Base-by-base conservation (phyloP, 2,329 filamentous ascomycete genomes). In the Cadophora sp. region DNA sequence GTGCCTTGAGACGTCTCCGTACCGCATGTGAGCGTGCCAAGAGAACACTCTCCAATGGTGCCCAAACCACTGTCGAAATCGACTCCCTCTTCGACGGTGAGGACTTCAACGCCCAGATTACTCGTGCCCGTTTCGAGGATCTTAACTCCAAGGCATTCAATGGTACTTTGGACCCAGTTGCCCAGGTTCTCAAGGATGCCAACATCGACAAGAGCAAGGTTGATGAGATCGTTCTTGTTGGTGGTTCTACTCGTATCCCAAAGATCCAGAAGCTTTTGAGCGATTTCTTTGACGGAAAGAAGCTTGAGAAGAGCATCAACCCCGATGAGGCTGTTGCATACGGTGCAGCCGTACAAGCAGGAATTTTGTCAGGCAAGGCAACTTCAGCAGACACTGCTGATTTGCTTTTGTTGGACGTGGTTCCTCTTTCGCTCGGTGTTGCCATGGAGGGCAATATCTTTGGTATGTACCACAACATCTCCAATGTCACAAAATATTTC, bases 361-460 rank as follows among this genome's bases (percentile, higher is more conserved):
- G 94, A 90, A 97, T 99, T 81, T 91, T 99, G 74, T 97, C 95
- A 69, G 96, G 96, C 81, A 97, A 97, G 91, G 96, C 96, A 77
- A 96, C 93, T 74, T 97, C 94, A 60, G 93, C 93, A 76, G 96
- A 98, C 79, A 97, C 95, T 71, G 88, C 92, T 72, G 96, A 98
- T 81, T 91, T 99, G 74, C 91, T 99, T 72, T 91, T 99, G 72
- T 89, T 99, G 79, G 96, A 99, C 83, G 96, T 99, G 78, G 91
- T 94, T 79, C 96, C 96, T 76, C 92, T 99, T 72, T 97, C 94
- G 71, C 92, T 99, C 37, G 96, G 96, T 91, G 95, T 99, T 75
- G 96, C 95, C 80, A 99, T 98, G 96, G 96, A 98, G 87, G 95
- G 96, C 75, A 97, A 97, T 87, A 97, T 98, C 83, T 98, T 97